Base-by-base conservation (phyloP, 2,329 filamentous ascomycete genomes). In the Colletotrichum sidae region DNA sequence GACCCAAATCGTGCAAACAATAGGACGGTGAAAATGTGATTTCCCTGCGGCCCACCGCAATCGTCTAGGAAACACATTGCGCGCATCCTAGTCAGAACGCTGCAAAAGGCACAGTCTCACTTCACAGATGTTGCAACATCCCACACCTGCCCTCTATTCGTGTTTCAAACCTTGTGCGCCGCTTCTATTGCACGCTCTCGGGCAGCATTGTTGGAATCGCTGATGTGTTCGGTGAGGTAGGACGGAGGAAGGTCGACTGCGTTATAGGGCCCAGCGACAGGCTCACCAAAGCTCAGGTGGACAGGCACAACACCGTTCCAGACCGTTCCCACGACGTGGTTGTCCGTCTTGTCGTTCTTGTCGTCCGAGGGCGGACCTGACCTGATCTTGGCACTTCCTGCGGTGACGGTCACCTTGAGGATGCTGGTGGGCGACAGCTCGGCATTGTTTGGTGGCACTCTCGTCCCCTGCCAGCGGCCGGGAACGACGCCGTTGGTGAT, bases 401-500 rank as follows among this genome's bases (percentile, higher is more conserved):
- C 88, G 13, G 85, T 82, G 65, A 96, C 86, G 52, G 78, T 83
- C 10, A 96, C 87, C 68, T 84, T 88, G 61, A 96, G 78, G 45
- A 97, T 88, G 47, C 87, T 86, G 0, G 93, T 97, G 64, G 86
- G 89, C 65, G 88, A 87, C 82, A 96, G 86, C 81, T 97, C 93
- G 10, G 89, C 87, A 51, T 83, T 83, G 49, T 88, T 91, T 1
- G 92, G 92, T 5, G 92, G 92, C 6, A 88, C 80, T 4, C 93
- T 86, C 13, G 87, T 87, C 72, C 91, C 82, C 15, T 83, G 80
- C 88, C 92, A 97, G 6, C 93, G 87, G 11, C 83, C 81, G 0
- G 88, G 83, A 2, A 95, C 84, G 11, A 95, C 88, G 42, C 85
- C 84, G 75, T 97, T 85, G 2, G 93, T 96, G 74, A 97, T 90